Evolutionary conservation across 331 rosid species (phyloP).

Genomic region (Malus hybrid): DNA sequence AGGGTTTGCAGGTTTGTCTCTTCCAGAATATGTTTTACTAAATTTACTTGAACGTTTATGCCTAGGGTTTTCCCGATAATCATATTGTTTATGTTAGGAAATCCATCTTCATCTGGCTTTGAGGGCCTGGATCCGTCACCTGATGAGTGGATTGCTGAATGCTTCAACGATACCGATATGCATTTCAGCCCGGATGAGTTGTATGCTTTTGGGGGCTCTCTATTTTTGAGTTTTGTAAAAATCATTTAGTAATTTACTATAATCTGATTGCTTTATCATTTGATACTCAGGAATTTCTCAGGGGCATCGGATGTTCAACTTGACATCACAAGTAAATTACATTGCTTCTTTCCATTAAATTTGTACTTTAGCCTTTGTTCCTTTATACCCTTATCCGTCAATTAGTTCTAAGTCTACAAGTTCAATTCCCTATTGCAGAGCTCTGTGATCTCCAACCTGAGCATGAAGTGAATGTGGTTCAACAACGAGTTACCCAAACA

Average conservation of each 20-base stretch:
- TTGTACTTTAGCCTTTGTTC: not conserved
- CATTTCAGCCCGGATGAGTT: conserved; percentile 57
- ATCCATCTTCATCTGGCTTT: conserved; percentile 37
- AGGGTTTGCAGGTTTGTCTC: conserved; percentile 49
- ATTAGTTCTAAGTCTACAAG: not conserved
- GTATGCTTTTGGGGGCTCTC: conserved; percentile 46
- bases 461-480: conserved; percentile 32
- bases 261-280: conserved; percentile 29
- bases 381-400: conserved; percentile 1
- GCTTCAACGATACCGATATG: conserved; percentile 68
- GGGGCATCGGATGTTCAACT: conserved; percentile 54
- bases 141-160: conserved; percentile 79
- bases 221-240: not conserved
- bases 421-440: conserved; percentile 33
- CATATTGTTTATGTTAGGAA: conserved; percentile 35
- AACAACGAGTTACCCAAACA: conserved; percentile 33
- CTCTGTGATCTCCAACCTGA: conserved; percentile 33
- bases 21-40: not conserved
- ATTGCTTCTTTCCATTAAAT: conserved; percentile 2
- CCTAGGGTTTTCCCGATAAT: conserved; percentile 7
- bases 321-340: conserved; percentile 48
- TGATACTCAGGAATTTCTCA: conserved; percentile 45
- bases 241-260: not conserved
- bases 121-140: conserved; percentile 57
- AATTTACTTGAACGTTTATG: conserved; percentile 1